Evolutionary conservation across 177 flowering plant genomes (phyloP).

Genomic region (Vitis hybrid): DNA sequence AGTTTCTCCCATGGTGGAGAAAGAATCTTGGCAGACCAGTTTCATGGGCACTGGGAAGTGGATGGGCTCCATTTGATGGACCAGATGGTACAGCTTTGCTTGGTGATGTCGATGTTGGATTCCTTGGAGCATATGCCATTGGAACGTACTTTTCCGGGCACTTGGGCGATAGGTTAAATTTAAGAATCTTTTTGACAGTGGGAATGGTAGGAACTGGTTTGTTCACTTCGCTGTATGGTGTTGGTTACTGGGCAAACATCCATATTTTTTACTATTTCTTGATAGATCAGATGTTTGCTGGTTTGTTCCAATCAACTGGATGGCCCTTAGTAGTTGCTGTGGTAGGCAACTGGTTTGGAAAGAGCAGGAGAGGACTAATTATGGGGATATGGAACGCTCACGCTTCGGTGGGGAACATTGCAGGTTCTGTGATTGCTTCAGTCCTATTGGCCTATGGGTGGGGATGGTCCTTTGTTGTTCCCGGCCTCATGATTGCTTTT

Average conservation of each 20-base stretch:
- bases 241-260: constrained; percentile 77
- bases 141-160: constrained; percentile 91
- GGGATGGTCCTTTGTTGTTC: constrained; percentile 92
- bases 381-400: constrained; percentile 99
- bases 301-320: constrained; percentile 89
- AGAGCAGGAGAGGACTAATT: constrained; percentile 79
- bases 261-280: constrained; percentile 69
- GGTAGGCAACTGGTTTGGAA: constrained; percentile 95
- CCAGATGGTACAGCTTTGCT: constrained; percentile 68
- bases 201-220: constrained; percentile 91
- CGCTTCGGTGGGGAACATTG: constrained; percentile 83
- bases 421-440: constrained; percentile 80
- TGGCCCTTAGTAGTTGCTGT: constrained; percentile 97
- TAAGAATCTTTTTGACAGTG: constrained; percentile 65
- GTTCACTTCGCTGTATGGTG: constrained; percentile 73
- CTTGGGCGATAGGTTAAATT: constrained; percentile 70
- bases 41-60: constrained; percentile 25
- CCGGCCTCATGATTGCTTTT: constrained; percentile 57
- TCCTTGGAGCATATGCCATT: constrained; percentile 60
- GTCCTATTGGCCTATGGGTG: constrained; percentile 73
- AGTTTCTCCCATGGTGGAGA: constrained; percentile 31
- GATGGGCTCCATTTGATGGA: constrained; percentile 89
- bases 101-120: constrained; percentile 79
- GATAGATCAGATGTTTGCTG: constrained; percentile 77
- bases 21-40: constrained; percentile 19